A percentile compares a stretch with the other conserved stretches of the same genome.
phyloP scores from a whole-genome alignment of 441 rosid genomes.

The Aleurites moluccanus region DNA sequence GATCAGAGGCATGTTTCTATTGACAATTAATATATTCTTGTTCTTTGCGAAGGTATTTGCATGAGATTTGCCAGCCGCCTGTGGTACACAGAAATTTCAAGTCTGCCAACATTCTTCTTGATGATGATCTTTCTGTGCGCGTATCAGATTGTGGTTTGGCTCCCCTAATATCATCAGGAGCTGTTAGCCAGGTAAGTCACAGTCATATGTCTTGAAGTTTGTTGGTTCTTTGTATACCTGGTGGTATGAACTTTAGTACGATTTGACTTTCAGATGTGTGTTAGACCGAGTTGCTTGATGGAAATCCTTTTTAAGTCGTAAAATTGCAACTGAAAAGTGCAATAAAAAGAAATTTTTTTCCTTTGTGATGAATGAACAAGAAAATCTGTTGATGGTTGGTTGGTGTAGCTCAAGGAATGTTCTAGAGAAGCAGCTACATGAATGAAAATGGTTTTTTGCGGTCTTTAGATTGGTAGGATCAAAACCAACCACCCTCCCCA shows the following conservation, averaged over 20 bases:
- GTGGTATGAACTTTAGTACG: slow-evolving; percentile 7
- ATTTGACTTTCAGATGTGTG: slow-evolving; percentile 6
- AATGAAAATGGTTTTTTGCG: background rate
- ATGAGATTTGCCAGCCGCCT: slow-evolving; percentile 91
- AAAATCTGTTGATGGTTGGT: background rate
- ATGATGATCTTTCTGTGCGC: slow-evolving; percentile 68
- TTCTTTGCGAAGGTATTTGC: slow-evolving; percentile 68
- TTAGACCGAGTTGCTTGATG: slow-evolving; percentile 7
- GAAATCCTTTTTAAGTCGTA: background rate
- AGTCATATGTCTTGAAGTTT: slow-evolving; percentile 5
- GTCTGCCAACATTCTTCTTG: slow-evolving; percentile 80
- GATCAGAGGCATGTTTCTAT: background rate
- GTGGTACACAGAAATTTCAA: slow-evolving; percentile 88
- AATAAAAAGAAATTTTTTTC: background rate
- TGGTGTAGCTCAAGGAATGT: background rate
- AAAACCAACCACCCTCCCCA: background rate
- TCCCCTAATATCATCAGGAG: slow-evolving; percentile 71
- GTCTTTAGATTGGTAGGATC: background rate
- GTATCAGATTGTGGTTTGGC: slow-evolving; percentile 96
- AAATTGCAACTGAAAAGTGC: background rate
- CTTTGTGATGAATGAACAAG: background rate
- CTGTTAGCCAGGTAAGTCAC: slow-evolving; percentile 81
- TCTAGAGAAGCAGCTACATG: background rate
- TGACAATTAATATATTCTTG: slow-evolving; percentile 22
- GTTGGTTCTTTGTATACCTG: slow-evolving; percentile 4